Conservation (phyloP, 495 filamentous ascomycete species). For the Hypoxylon perforatum region DNA sequence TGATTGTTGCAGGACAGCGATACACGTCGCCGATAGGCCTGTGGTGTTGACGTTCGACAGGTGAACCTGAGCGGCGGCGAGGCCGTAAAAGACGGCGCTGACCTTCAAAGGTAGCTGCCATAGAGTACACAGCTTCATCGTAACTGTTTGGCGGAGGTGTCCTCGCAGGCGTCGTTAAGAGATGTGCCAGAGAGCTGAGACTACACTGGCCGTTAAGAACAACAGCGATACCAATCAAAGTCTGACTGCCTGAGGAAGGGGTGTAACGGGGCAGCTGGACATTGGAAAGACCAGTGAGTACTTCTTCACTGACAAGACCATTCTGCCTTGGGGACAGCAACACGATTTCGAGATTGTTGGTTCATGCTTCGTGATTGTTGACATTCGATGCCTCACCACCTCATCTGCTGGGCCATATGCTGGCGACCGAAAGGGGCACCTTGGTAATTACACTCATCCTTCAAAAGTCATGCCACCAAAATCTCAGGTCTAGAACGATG, state of each 20-base stretch:
- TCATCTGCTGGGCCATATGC: not conserved
- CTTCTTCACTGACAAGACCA: conserved; percentile 10
- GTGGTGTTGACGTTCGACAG: conserved; percentile 1
- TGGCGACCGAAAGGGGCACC: not conserved
- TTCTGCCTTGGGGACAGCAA: not conserved
- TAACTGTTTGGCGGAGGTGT: conserved; percentile 3
- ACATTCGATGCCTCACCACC: not conserved
- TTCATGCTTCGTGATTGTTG: not conserved
- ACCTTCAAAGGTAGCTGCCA: not conserved
- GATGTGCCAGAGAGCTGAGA: not conserved
- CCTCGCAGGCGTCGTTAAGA: not conserved
- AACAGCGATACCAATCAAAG: not conserved
- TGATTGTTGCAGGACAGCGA: not conserved
- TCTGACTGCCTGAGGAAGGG: not conserved
- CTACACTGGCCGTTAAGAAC: not conserved
- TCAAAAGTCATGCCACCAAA: not conserved
- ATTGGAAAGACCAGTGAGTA: not conserved
- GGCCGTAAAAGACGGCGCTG: not conserved
- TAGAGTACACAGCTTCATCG: not conserved
- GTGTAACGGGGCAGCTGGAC: not conserved
- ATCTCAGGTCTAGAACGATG: not conserved
- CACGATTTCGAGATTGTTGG: conserved; percentile 4
- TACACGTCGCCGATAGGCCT: conserved; percentile 1
- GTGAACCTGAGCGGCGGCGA: not conserved
- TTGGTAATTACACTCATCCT: not conserved